phyloP scores from a whole-genome alignment of 2,329 filamentous ascomycete species.

The Monosporascus cannonballus region DNA sequence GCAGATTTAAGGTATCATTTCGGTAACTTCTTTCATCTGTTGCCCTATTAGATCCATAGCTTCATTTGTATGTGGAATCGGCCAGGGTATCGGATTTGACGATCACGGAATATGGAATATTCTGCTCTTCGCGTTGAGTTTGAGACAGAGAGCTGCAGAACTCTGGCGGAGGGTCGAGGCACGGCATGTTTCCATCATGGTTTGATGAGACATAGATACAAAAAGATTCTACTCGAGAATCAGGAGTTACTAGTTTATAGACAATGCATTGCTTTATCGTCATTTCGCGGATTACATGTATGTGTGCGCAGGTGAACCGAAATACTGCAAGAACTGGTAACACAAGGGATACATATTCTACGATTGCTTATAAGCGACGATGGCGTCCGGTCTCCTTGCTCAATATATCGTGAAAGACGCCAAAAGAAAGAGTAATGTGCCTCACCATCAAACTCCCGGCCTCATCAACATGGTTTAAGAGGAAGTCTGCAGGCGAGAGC shows the following conservation, averaged over 20 bases:
- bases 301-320: too few relatives aligned
- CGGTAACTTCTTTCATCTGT: conserved; percentile 20
- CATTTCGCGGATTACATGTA: background rate
- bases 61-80: conserved; percentile 25
- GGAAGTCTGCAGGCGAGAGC: conserved; percentile 79
- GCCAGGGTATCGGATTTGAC: conserved; percentile 17
- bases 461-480: conserved; percentile 51
- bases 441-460: conserved; percentile 82
- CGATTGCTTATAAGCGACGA: too few relatives aligned
- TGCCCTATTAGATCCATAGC: conserved; percentile 25
- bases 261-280: background rate
- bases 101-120: conserved; percentile 7
- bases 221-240: background rate
- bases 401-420: too few relatives aligned
- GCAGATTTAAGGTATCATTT: conserved; percentile 12
- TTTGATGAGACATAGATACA: background rate
- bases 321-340: too few relatives aligned
- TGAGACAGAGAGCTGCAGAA: background rate
- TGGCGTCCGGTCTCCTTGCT: too few relatives aligned
- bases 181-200: background rate
- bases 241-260: background rate
- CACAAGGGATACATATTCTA: too few relatives aligned
- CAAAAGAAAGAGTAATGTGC: conserved; percentile 43
- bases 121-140: conserved; percentile 2
- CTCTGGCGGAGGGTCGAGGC: background rate